These are phyloP conservation scores for Geotrichum ghanense DNA, from an alignment of 805 yeast species.

Conservation along the genomic window DNA sequence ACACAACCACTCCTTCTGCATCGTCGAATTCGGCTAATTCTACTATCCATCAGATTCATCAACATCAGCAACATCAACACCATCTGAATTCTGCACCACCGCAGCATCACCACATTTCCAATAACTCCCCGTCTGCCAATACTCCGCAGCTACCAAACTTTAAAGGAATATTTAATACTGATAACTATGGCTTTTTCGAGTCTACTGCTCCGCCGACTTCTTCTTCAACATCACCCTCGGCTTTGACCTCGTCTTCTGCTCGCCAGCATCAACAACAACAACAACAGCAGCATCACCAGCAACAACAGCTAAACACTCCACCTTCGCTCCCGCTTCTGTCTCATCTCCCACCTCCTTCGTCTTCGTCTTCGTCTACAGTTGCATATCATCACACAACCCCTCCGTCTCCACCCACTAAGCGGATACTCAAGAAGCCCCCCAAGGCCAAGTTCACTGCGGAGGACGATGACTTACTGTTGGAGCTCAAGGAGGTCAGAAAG, in stretches of 20 bases:
- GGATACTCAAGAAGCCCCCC: constrained; percentile 4
- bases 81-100: neutral
- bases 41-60: neutral
- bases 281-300: no score
- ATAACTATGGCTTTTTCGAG: neutral
- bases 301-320: neutral
- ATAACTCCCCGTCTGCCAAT: neutral
- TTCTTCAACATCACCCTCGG: neutral
- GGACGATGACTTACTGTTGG: constrained; percentile 19
- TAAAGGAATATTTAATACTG: neutral
- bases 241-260: neutral
- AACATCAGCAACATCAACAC: neutral
- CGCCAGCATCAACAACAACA: neutral
- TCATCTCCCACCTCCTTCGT: neutral
- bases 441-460: constrained; percentile 19
- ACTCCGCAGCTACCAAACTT: neutral
- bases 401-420: neutral
- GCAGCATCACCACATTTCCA: neutral
- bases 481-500: constrained; percentile 57
- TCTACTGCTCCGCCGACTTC: neutral
- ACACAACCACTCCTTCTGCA: constrained; percentile 1
- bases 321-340: neutral
- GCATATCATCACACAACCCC: neutral
- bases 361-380: neutral
- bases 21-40: neutral